Conservation (phyloP, 768 basidiomycete genomes). For the Tricholoma saponaceum region DNA sequence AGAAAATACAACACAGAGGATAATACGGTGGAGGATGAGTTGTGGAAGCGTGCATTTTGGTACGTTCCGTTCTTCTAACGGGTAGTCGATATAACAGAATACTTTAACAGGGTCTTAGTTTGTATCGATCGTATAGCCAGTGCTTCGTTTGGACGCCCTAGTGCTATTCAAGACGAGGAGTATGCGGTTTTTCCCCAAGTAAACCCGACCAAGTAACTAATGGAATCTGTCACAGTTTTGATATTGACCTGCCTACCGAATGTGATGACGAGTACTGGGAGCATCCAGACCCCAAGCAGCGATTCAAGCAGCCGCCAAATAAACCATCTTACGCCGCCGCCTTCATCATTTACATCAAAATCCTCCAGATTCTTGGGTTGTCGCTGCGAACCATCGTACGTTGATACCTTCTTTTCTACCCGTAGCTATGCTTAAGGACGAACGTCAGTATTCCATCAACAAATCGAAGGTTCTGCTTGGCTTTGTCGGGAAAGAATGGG, state of each 20-base stretch:
- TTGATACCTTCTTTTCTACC: neutral
- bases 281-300: constrained; percentile 46
- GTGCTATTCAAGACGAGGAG: constrained; percentile 81
- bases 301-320: constrained; percentile 67
- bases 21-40: constrained; percentile 56
- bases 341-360: constrained; percentile 52
- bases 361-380: constrained; percentile 63
- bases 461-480: constrained; percentile 65
- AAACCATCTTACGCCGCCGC: constrained; percentile 54
- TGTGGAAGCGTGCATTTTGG: constrained; percentile 75
- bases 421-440: neutral
- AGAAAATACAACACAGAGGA: constrained; percentile 29
- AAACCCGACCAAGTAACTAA: constrained; percentile 1
- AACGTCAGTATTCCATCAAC: constrained; percentile 73
- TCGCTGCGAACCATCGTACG: constrained; percentile 61
- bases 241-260: constrained; percentile 61
- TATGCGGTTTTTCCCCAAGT: constrained; percentile 28
- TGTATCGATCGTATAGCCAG: constrained; percentile 50
- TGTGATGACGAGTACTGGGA: constrained; percentile 80
- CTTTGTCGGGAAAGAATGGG: constrained; percentile 60
- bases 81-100: neutral
- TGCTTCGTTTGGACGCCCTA: constrained; percentile 62
- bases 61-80: constrained; percentile 19
- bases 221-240: constrained; percentile 47
- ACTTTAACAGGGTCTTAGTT: constrained; percentile 44